Conservation (phyloP, 306 rosid species). For the Lupinus albus region DNA sequence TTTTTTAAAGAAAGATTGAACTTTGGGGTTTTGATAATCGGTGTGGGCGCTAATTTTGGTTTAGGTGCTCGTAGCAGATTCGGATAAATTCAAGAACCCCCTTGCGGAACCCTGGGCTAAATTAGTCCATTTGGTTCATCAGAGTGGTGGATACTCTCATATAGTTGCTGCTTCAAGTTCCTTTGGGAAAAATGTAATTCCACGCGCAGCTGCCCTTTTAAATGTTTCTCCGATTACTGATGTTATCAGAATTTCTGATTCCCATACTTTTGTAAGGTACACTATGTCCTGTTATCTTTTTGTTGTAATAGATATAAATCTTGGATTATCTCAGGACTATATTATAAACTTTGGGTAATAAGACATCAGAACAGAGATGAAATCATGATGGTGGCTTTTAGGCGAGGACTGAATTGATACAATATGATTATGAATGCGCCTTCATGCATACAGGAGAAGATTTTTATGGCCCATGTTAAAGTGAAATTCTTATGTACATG, state of each 20-base stretch:
- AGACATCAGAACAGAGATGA: slow-evolving; percentile 22
- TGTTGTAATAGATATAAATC: slow-evolving; percentile 2
- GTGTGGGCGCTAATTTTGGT: slow-evolving; percentile 38
- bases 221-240: slow-evolving; percentile 88
- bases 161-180: slow-evolving; percentile 77
- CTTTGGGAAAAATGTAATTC: slow-evolving; percentile 84
- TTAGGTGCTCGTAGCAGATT: slow-evolving; percentile 89
- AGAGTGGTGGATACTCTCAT: slow-evolving; percentile 71
- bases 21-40: slow-evolving; percentile 34
- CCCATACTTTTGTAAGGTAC: slow-evolving; percentile 76
- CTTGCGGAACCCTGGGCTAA: slow-evolving; percentile 92
- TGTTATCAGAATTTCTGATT: slow-evolving; percentile 63
- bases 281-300: slow-evolving; percentile 9
- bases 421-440: not conserved
- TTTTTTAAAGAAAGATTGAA: slow-evolving; percentile 24
- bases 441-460: slow-evolving; percentile 12
- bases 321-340: slow-evolving; percentile 28
- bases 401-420: slow-evolving; percentile 24
- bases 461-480: not conserved
- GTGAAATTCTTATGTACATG: slow-evolving; percentile 4
- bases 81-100: slow-evolving; percentile 63
- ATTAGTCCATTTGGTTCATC: slow-evolving; percentile 74
- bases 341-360: slow-evolving; percentile 7
- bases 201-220: slow-evolving; percentile 81
- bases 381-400: slow-evolving; percentile 1